Evolutionary conservation across 2,329 filamentous ascomycete species (phyloP), one percentile per base, ranked within the genome.

Genomic region (Paracorniculantispora psalliotae): DNA sequence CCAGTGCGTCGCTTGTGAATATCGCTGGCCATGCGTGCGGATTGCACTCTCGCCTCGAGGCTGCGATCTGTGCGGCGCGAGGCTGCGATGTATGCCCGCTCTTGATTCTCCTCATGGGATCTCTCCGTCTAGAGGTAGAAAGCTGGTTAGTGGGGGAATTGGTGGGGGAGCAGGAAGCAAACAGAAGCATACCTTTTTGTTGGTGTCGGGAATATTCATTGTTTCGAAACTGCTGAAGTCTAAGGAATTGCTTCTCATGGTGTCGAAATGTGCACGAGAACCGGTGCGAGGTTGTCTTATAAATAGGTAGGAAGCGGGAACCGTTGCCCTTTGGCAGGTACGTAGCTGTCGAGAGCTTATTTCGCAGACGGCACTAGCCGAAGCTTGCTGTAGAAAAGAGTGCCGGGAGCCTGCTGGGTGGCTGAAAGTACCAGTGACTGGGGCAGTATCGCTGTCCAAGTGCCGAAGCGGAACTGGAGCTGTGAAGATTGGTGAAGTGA

Each of bases 1-100:
- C 92, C 93, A 0, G 92, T 96, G 19, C 92, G 86, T 71, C 87
- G 84, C 76, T 92, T 91, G 79, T 96, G 92, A 39, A 96, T 91
- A 67, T 91, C 87, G n/a, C 92, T 96, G 6, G 92, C 92, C 73
- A 90, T 85, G 54, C 86, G 83, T 15, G 93, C 92, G 2, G 92
- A 97, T 70, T 96, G 90, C 19, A 96, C 83, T 26, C 92, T 86
- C 15, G 92, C 92, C 72, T 97, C 92, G 17, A 96, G 77, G 68
- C 89, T 93, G 57, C 92, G 86, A 68, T 97, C 93, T 66, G 89
- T 89, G 63, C 93, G 82, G 64, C 92, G 81, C 6, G 93, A 97
- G 3, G 92, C 92, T 13, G 92, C 92, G 65, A 97, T 94, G 71
- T 96, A 97, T 23, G 92, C 92, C 68, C 92, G 82, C 72, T 93